phyloP scores from a whole-genome alignment of 306 rosid species.

The Cucumis cinereus region DNA sequence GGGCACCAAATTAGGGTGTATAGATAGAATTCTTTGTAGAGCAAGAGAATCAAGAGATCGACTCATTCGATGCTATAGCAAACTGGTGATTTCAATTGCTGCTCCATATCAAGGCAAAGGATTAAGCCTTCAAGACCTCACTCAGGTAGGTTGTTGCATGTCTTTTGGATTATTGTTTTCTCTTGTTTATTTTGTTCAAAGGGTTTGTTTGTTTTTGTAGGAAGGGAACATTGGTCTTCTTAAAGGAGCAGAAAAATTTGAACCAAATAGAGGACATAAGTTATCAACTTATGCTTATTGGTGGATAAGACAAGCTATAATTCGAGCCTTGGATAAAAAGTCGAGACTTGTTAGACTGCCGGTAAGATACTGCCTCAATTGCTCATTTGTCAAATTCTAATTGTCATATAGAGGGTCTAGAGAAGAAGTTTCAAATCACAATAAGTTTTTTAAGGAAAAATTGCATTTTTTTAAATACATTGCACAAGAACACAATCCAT shows the following conservation, averaged over 20 bases:
- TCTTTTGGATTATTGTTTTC: slow-evolving; percentile 5
- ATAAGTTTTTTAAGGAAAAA: neutral
- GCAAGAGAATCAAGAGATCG: slow-evolving; percentile 45
- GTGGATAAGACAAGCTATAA: slow-evolving; percentile 82
- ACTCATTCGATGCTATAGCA: slow-evolving; percentile 33
- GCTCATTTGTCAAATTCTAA: neutral
- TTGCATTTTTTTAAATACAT: neutral
- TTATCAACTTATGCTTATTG: slow-evolving; percentile 77
- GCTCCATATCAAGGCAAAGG: slow-evolving; percentile 58
- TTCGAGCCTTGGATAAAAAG: slow-evolving; percentile 54
- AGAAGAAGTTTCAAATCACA: neutral
- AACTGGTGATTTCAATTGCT: slow-evolving; percentile 65
- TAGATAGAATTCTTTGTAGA: slow-evolving; percentile 34
- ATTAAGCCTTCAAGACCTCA: slow-evolving; percentile 60
- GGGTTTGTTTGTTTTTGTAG: slow-evolving; percentile 22
- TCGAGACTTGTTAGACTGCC: slow-evolving; percentile 68
- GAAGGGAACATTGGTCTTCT: slow-evolving; percentile 88
- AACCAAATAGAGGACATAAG: slow-evolving; percentile 53
- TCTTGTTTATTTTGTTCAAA: neutral
- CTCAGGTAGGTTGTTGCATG: slow-evolving; percentile 41
- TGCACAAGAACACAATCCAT: neutral
- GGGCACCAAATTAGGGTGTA: slow-evolving; percentile 20
- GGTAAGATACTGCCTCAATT: slow-evolving; percentile 31
- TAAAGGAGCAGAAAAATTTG: slow-evolving; percentile 60
- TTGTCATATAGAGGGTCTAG: neutral